These are phyloP conservation scores for Geotrichum aggregatum DNA, from an alignment of 1,139 yeast species.

Conservation along the genomic window DNA sequence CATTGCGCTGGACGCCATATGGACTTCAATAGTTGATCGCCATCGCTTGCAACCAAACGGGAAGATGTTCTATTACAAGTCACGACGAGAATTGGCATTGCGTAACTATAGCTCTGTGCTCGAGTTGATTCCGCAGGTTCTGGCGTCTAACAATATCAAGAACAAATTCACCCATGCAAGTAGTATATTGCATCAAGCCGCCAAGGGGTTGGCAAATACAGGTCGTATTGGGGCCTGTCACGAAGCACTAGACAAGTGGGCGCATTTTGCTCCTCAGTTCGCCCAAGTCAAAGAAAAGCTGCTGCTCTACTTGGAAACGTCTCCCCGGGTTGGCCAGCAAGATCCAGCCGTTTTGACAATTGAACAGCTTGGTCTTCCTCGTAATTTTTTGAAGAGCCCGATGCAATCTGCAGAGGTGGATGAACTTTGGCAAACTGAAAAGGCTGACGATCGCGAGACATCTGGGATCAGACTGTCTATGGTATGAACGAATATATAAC, in stretches of 20 bases:
- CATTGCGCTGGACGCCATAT: constrained; percentile 29
- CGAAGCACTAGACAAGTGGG: constrained; percentile 27
- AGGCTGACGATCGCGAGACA: too few species aligned
- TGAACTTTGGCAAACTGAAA: not conserved
- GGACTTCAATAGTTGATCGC: constrained; percentile 25
- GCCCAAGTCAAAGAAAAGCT: constrained; percentile 20
- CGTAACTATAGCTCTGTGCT: constrained; percentile 11
- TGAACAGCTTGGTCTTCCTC: not conserved
- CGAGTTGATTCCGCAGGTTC: constrained; percentile 11
- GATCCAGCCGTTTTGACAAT: not conserved
- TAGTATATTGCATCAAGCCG: constrained; percentile 19
- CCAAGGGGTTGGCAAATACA: constrained; percentile 22
- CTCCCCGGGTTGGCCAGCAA: constrained; percentile 19
- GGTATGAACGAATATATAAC: not conserved
- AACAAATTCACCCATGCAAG: constrained; percentile 10
- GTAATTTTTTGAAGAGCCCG: not conserved
- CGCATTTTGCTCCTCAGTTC: constrained; percentile 23
- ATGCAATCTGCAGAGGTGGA: not conserved
- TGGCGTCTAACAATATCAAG: constrained; percentile 11
- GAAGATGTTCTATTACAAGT: constrained; percentile 24
- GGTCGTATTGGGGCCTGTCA: constrained; percentile 19
- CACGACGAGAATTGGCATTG: constrained; percentile 6
- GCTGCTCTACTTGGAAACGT: constrained; percentile 19
- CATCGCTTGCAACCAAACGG: constrained; percentile 25
- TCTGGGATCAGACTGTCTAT: not conserved